phyloP scores from a whole-genome alignment of 306 rosid genomes.

The Quercus suber region DNA sequence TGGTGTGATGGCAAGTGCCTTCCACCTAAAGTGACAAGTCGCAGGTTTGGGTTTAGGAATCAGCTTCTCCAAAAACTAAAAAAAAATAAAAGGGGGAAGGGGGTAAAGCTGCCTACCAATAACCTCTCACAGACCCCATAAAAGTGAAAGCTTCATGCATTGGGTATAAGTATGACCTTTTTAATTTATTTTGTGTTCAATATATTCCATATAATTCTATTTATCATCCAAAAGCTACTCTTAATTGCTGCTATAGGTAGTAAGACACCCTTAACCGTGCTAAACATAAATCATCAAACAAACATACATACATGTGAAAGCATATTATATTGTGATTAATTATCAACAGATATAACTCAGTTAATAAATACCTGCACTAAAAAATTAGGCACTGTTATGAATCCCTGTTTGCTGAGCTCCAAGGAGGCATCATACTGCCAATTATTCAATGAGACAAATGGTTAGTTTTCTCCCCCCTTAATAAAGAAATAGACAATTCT shows the following conservation, averaged over 20 bases:
- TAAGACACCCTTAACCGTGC: neutral
- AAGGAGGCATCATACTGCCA: slow-evolving; percentile 81
- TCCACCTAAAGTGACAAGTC: too few relatives aligned
- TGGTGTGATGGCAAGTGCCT: too few relatives aligned
- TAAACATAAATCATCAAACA: neutral
- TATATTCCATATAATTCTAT: neutral
- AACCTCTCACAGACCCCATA: too few relatives aligned
- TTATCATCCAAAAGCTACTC: neutral
- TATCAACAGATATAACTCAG: neutral
- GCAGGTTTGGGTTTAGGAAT: too few relatives aligned
- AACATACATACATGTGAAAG: neutral
- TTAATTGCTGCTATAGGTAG: neutral
- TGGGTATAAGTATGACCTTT: too few relatives aligned
- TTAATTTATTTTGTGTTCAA: neutral
- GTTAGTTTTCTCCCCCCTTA: slow-evolving; percentile 4
- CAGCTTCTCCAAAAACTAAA: too few relatives aligned
- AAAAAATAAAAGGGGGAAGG: too few relatives aligned
- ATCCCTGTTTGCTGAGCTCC: slow-evolving; percentile 73
- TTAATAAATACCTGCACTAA: slow-evolving; percentile 61
- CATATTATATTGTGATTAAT: neutral
- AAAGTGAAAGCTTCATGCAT: too few relatives aligned
- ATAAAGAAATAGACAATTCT: slow-evolving; percentile 4
- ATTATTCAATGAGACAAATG: slow-evolving; percentile 19
- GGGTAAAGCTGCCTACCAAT: too few relatives aligned
- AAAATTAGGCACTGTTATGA: slow-evolving; percentile 67